Conservation (phyloP, 1,284 basidiomycete species). For the Cutaneotrichosporon sp. region DNA sequence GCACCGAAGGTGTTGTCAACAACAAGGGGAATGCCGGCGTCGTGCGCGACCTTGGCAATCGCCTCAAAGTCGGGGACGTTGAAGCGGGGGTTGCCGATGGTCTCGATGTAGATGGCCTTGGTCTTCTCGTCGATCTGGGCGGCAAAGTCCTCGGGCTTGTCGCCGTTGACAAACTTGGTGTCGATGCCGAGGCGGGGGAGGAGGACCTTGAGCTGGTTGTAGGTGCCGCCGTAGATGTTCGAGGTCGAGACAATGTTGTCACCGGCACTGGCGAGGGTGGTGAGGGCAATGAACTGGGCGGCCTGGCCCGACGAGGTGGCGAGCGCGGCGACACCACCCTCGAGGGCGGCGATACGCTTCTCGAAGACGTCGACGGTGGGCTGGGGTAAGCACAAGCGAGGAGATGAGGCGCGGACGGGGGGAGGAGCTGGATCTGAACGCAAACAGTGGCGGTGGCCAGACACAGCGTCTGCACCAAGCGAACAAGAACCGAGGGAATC, state of each 20-base stretch:
- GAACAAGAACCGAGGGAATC: neutral
- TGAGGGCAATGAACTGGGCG: slow-evolving; percentile 77
- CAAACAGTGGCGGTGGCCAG: too few relatives aligned
- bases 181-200: slow-evolving; percentile 60
- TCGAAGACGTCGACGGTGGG: slow-evolving; percentile 86
- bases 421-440: neutral
- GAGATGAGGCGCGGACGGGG: neutral
- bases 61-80: slow-evolving; percentile 70
- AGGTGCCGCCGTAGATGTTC: slow-evolving; percentile 72
- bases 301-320: slow-evolving; percentile 77
- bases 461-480: neutral
- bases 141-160: slow-evolving; percentile 66
- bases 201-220: slow-evolving; percentile 79
- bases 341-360: slow-evolving; percentile 77
- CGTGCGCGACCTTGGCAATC: slow-evolving; percentile 63
- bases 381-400: slow-evolving; percentile 8
- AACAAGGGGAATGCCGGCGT: slow-evolving; percentile 23
- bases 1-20: slow-evolving; percentile 92
- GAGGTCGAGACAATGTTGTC: slow-evolving; percentile 80
- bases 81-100: slow-evolving; percentile 83
- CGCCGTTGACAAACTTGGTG: slow-evolving; percentile 71
- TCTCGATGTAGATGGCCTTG: slow-evolving; percentile 75
- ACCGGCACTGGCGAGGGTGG: slow-evolving; percentile 66
- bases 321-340: slow-evolving; percentile 77
- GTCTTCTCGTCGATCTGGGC: slow-evolving; percentile 62